phyloP scores from a whole-genome alignment of 1,284 basidiomycete species.

The Sporisorium graminicola region DNA sequence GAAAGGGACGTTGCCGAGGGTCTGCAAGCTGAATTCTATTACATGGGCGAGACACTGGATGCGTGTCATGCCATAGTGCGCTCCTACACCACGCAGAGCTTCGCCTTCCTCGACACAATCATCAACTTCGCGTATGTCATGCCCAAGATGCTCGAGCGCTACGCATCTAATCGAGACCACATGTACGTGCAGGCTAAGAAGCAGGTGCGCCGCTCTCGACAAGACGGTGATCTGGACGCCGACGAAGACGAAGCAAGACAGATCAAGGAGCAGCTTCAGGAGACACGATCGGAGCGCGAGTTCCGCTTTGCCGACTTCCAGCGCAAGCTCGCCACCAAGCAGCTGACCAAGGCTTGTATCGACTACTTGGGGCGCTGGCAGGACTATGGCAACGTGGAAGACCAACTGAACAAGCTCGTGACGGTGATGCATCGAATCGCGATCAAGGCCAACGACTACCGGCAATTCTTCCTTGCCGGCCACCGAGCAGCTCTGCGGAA shows the following conservation, averaged over 20 bases:
- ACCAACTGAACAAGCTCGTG: slow-evolving; percentile 60
- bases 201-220: slow-evolving; percentile 47
- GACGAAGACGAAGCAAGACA: slow-evolving; percentile 46
- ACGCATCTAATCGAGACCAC: slow-evolving; percentile 60
- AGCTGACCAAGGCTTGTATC: slow-evolving; percentile 61
- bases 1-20: slow-evolving; percentile 61
- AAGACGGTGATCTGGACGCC: slow-evolving; percentile 48
- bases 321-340: slow-evolving; percentile 57
- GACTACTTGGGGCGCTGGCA: slow-evolving; percentile 61
- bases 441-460: slow-evolving; percentile 58
- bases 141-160: slow-evolving; percentile 66
- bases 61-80: slow-evolving; percentile 57
- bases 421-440: slow-evolving; percentile 64
- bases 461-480: slow-evolving; percentile 55
- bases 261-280: slow-evolving; percentile 46
- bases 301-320: slow-evolving; percentile 67
- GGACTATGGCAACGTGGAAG: slow-evolving; percentile 52
- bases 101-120: slow-evolving; percentile 63
- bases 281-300: slow-evolving; percentile 55
- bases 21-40: slow-evolving; percentile 66
- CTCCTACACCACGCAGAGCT: slow-evolving; percentile 63
- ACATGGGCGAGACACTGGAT: slow-evolving; percentile 63
- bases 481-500: slow-evolving; percentile 45
- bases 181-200: slow-evolving; percentile 64
- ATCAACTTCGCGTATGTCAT: slow-evolving; percentile 63